Evolutionary conservation across 495 filamentous ascomycete species (phyloP), one percentile per base, ranked within the genome.

Genomic region (Chaetomium cochliodes): DNA sequence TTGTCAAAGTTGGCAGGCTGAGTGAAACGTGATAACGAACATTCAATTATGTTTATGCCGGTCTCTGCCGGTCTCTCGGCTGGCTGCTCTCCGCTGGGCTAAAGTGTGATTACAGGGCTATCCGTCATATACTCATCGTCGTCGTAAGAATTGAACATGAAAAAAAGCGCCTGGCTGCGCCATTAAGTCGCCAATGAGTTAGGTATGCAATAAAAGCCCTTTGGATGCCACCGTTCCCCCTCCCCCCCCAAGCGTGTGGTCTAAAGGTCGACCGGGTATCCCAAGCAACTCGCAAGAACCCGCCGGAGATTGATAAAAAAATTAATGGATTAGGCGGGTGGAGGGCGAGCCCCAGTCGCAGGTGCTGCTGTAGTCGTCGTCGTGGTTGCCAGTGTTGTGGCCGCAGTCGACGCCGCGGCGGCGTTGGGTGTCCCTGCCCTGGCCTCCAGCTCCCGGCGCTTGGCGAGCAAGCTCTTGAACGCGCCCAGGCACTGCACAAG

Each of bases 401-500:
- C 15, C 23, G 55, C 28, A 13, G 68, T 70, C 25, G 67, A 66
- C 25, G 63, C 44, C 16, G 51, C 16, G 8, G 20, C 46, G 1
- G 20, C 18, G 20, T 23, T 20, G 46, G 46, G 20, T 2, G 73
- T 70, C 30, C 75, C 77, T 9, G 65, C 73, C 42, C 76, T 77
- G 23, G 79, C 75, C 65, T 81, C 80, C 15, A 82, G 65, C 59
- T 82, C 82, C 58, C 78, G 87, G 59, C 86, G 83, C 84, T 86
- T 92, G 73, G 82, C 87, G 51, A 97, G 77, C 62, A 96, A 82
- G 73, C 92, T 96, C 77, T 97, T 97, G 72, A 98, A 80, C 1
- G 91, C 90, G 0, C 96, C 94, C 2, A 98, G 80, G 80, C 90
- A 96, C 66, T 88, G 89, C 13, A 92, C 87, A 50, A 98, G 79